Evolutionary conservation across 2,329 filamentous ascomycete genomes (phyloP).

Genomic region (Celoporthe dispersa): DNA sequence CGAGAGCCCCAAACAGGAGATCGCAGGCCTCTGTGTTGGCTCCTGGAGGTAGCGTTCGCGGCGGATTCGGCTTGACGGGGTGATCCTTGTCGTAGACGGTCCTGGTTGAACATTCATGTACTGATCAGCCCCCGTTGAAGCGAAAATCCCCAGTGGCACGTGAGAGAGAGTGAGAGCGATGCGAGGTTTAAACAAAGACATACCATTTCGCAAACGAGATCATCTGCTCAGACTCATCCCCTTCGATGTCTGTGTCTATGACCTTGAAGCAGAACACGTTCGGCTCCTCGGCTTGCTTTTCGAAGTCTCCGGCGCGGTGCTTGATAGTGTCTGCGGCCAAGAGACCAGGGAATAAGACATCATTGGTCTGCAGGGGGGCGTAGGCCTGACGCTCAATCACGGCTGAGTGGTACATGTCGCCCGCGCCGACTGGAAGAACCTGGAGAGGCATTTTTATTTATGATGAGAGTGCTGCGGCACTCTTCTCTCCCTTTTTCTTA

Average conservation of each 20-base stretch:
- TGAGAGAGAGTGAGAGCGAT: neutral
- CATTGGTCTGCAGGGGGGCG: conserved; percentile 37
- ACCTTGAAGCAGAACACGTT: conserved; percentile 39
- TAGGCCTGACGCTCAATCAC: conserved; percentile 46
- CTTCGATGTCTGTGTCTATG: conserved; percentile 39
- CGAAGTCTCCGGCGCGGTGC: conserved; percentile 24
- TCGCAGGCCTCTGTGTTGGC: conserved; percentile 40
- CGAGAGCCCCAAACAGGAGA: conserved; percentile 36
- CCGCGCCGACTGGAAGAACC: conserved; percentile 40
- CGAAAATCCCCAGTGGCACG: too few species aligned
- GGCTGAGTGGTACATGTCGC: conserved; percentile 42
- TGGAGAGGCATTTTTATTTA: conserved; percentile 42
- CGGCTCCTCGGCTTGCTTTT: conserved; percentile 31
- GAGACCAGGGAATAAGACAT: conserved; percentile 38
- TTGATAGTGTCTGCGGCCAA: conserved; percentile 23
- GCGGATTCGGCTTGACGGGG: conserved; percentile 30
- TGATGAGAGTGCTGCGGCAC: neutral
- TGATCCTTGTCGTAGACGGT: conserved; percentile 26
- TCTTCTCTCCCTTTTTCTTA: neutral
- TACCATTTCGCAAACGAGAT: conserved; percentile 42
- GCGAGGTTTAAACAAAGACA: conserved; percentile 21
- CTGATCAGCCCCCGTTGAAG: neutral
- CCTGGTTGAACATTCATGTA: neutral
- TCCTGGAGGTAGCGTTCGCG: conserved; percentile 34
- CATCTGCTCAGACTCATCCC: conserved; percentile 33